phyloP scores from a whole-genome alignment of 75 land plant genomes.

The Pinus taeda region DNA sequence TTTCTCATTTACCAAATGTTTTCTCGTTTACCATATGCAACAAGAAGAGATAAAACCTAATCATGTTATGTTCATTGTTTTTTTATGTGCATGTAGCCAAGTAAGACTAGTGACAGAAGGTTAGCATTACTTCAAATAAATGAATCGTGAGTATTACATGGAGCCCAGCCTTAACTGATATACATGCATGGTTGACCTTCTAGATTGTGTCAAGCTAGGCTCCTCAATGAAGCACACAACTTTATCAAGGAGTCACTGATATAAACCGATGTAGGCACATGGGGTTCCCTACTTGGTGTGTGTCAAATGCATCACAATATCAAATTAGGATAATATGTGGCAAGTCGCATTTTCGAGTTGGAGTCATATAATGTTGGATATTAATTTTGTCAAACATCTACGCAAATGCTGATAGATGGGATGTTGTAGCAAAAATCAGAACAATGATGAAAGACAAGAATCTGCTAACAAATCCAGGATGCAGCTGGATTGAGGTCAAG shows the following conservation, averaged over 20 bases:
- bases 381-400: too few relatives aligned
- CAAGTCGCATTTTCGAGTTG: background rate
- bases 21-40: too few relatives aligned
- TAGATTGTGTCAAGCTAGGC: background rate
- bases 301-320: background rate
- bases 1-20: too few relatives aligned
- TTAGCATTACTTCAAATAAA: too few relatives aligned
- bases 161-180: too few relatives aligned
- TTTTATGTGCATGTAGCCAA: too few relatives aligned
- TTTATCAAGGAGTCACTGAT: background rate
- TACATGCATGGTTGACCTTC: background rate
- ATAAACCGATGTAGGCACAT: background rate
- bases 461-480: constrained; percentile 13
- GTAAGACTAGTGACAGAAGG: too few relatives aligned
- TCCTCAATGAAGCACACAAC: constrained; percentile 3
- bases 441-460: background rate
- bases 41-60: too few relatives aligned
- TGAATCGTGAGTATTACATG: too few relatives aligned
- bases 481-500: constrained; percentile 26
- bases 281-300: background rate
- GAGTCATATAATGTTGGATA: background rate
- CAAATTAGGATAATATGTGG: background rate
- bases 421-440: too few relatives aligned
- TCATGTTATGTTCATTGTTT: too few relatives aligned
- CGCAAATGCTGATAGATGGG: too few relatives aligned